Evolutionary conservation across 176 grass and related monocot genomes (phyloP).

Genomic region (Poa pratensis): DNA sequence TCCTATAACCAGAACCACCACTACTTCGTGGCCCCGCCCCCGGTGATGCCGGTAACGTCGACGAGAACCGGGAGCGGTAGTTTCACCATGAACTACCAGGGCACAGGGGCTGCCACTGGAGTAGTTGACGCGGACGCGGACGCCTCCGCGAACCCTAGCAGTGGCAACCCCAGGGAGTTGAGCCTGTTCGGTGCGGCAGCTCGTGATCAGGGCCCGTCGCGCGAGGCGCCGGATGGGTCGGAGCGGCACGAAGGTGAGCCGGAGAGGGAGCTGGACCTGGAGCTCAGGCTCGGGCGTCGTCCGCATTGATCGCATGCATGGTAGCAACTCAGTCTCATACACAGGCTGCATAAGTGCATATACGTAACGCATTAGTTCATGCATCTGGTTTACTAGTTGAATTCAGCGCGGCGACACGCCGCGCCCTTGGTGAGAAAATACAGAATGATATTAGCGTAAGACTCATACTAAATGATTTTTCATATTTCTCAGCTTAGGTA

Average conservation of each 20-base stretch:
- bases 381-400: slow-evolving; percentile 29
- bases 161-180: slow-evolving; percentile 40
- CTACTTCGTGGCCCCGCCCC: not conserved
- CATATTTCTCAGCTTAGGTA: no score
- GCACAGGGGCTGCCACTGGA: not conserved
- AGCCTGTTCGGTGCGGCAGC: slow-evolving; percentile 41
- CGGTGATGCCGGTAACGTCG: not conserved
- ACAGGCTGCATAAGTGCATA: slow-evolving; percentile 9
- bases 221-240: not conserved
- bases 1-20: slow-evolving; percentile 35
- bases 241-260: slow-evolving; percentile 38
- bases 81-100: slow-evolving; percentile 39
- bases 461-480: no score
- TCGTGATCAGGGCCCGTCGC: not conserved
- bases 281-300: slow-evolving; percentile 65
- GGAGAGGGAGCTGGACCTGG: slow-evolving; percentile 62
- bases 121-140: not conserved
- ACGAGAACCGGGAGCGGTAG: slow-evolving; percentile 11
- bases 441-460: no score
- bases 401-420: no score
- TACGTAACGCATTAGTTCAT: slow-evolving; percentile 23
- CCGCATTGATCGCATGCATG: slow-evolving; percentile 53
- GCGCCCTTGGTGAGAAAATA: no score
- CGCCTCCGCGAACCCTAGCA: slow-evolving; percentile 31
- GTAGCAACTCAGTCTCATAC: slow-evolving; percentile 17